Base-by-base conservation (phyloP, 2,329 filamentous ascomycete species). In the Aspergillus aculeatus region DNA sequence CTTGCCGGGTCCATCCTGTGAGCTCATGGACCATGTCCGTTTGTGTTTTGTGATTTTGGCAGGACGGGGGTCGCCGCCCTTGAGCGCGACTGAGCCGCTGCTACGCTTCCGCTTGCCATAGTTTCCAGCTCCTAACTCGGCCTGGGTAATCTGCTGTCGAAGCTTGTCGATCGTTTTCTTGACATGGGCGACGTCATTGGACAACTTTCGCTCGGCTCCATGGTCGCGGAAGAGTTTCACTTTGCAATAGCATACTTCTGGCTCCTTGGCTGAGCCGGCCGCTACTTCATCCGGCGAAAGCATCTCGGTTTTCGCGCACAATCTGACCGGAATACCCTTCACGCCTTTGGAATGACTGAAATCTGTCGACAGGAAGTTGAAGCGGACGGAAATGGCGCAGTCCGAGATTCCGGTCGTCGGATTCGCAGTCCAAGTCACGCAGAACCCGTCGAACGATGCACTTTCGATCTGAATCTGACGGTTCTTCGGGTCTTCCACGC, bases 341-440 rank as follows among this genome's bases (percentile, higher is more conserved):
- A 99, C 95, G 50, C 95, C 95, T 73, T 99, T 99, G 10, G 95
- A 98, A 72, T 98, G 95, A 75, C 94, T 98, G 73, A 98, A 99
- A 73, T 99, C 95, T 9, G 95, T 99, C 0, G 95, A 99, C 0
- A 99, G 82, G 72, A 99, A 99, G 78, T 99, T 99, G 82, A 98
- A 99, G 50, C 95, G 90, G 12, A 98, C 91, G 9, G 92, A 90
- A 58, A 99, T 86, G 52, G 87, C 90, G 74, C 92, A 95, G 68
- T 97, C 92, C 3, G 89, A 84, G 71, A 11, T 77, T 0, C 88
- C 87, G 52, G 87, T 88, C 47, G 70, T 60, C 41, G 84, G 76
- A 4, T 87, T 89, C 0, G 92, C 89, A 0, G 88, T 90, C 94
- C 94, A 98, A 5, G 88, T 85, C 4, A 98, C 91, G 6, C 89